Evolutionary conservation across 768 basidiomycete genomes (phyloP), one percentile per base, ranked within the genome.

Genomic region (Lactarius trivialis): DNA sequence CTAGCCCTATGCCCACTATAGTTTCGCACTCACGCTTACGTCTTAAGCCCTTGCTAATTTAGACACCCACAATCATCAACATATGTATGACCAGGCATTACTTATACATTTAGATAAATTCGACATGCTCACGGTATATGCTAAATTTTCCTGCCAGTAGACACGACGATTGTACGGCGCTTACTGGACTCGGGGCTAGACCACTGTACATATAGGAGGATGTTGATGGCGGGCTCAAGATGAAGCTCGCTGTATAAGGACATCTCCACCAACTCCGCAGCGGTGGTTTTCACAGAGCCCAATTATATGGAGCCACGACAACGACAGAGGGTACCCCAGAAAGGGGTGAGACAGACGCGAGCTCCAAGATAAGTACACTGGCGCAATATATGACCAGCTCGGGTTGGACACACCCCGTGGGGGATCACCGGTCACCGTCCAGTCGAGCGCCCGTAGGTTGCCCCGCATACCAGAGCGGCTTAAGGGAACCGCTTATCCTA

Each of bases 41-140:
- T 48, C 21, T 48, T 48, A 24, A 12, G 45, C 45, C 14, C 12
- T 3, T 15, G 49, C 50, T 63, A 55, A 60, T 58, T 55, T 63
- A 63, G 57, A 58, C 50, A 58, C 21, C n/a, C n/a, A n/a, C n/a
- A n/a, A 63, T 43, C 61, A 63, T 49, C 30, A 24, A 54, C 56
- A 63, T 54, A 43, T 63, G 56, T 63, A 63, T 54, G 57, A 63
- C 61, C 52, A 63, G 21, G 52, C 61, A 63, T 58, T 52, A 58
- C 37, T 63, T 57, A 63, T 63, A 58, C 24, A 53, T 34, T 30
- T 21, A 48, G 28, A 24, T 48, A 24, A 19, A 53, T 12, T 45
- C 12, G 45, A 48, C 45, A 48, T 48, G 6, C 24, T 48, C 21
- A 48, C 45, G 12, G 21, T 9, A 48, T 48, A 48, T 24, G 45